These are phyloP conservation scores for Epithemia pelagica DNA, from an alignment of 108 stramenopile species.

Conservation along the genomic window DNA sequence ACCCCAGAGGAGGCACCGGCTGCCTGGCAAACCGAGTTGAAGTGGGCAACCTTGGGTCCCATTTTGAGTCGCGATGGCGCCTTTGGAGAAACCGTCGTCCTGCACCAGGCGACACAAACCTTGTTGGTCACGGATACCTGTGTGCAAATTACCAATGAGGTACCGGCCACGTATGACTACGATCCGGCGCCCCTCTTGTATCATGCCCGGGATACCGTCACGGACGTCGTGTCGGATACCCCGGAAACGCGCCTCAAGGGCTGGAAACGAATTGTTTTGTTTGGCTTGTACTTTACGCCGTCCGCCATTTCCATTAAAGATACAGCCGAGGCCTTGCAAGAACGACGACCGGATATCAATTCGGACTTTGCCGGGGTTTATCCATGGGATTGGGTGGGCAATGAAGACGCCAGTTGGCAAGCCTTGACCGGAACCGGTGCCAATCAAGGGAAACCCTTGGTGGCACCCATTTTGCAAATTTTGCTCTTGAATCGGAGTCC, in stretches of 20 bases:
- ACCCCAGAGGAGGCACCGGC: constrained; percentile 48
- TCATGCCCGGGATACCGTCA: constrained; percentile 84
- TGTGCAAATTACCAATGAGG: constrained; percentile 78
- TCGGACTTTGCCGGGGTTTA: constrained; percentile 77
- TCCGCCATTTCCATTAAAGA: constrained; percentile 72
- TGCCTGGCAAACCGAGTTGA: constrained; percentile 69
- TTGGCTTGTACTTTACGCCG: constrained; percentile 88
- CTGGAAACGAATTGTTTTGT: constrained; percentile 83
- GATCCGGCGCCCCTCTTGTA: constrained; percentile 86
- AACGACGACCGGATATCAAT: constrained; percentile 77
- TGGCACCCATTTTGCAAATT: constrained; percentile 90
- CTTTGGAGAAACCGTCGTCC: constrained; percentile 91
- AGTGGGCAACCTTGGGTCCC: constrained; percentile 74
- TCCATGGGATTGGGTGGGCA: constrained; percentile 84
- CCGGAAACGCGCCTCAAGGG: constrained; percentile 71
- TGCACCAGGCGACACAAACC: constrained; percentile 76
- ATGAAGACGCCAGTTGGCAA: constrained; percentile 71
- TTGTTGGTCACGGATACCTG: constrained; percentile 87
- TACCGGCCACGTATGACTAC: constrained; percentile 67
- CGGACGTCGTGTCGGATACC: constrained; percentile 73
- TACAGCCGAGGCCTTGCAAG: constrained; percentile 51
- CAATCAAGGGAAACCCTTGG: constrained; percentile 36
- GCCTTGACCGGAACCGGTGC: constrained; percentile 64
- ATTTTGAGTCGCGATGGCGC: constrained; percentile 85
- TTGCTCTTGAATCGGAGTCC: constrained; percentile 86